phyloP scores from a whole-genome alignment of 306 rosid species.

The Dalbergia cultrata region DNA sequence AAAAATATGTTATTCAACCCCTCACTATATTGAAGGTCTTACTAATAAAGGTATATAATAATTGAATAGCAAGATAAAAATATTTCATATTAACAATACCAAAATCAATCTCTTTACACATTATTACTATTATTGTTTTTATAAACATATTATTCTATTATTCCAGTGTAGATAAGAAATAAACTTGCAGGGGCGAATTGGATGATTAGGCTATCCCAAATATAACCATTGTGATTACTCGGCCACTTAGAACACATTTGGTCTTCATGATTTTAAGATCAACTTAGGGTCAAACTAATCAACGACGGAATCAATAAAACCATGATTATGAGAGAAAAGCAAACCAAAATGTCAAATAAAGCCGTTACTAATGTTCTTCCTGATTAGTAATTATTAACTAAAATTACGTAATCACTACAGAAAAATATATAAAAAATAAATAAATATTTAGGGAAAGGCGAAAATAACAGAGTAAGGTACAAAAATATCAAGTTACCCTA shows the following conservation, averaged over 20 bases:
- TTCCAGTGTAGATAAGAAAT: neutral
- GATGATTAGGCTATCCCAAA: neutral
- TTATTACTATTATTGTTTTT: too few relatives aligned
- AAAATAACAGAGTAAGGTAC: neutral
- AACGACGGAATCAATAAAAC: neutral
- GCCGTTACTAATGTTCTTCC: neutral
- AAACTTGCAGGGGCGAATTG: neutral
- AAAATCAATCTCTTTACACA: too few relatives aligned
- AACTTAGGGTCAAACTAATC: neutral
- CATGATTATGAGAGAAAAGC: constrained; percentile 3
- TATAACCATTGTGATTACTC: neutral
- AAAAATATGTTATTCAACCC: too few relatives aligned
- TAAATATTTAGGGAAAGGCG: too few relatives aligned
- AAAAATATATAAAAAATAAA: neutral
- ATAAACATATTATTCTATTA: too few relatives aligned
- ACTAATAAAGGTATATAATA: too few relatives aligned
- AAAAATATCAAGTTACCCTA: constrained; percentile 20
- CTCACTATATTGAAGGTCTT: too few relatives aligned
- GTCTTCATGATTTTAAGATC: neutral
- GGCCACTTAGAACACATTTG: neutral
- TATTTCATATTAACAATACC: too few relatives aligned
- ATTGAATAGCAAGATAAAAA: too few relatives aligned
- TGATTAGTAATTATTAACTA: neutral
- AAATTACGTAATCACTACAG: neutral
- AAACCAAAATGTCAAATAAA: constrained; percentile 25